Percentiles rank a stretch among this genome's conserved stretches.
Conservation (phyloP, 441 rosid species). For the Adansonia rubrostipa region DNA sequence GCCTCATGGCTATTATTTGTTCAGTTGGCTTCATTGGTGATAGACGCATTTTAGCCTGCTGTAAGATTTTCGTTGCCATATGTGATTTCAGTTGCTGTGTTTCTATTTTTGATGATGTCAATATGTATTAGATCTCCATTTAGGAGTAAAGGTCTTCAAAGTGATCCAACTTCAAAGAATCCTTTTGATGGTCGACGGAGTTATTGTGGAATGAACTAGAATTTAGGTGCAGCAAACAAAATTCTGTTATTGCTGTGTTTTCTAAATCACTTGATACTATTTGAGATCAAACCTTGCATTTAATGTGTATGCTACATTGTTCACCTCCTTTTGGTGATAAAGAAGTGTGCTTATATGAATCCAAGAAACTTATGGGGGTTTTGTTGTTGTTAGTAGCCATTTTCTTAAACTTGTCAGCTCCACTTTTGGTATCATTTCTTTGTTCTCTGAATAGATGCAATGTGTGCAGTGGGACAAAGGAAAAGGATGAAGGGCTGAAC, state of each 20-base stretch:
- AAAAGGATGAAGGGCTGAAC: background rate
- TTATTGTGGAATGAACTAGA: background rate
- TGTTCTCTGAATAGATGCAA: background rate
- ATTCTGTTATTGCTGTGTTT: background rate
- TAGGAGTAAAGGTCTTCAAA: background rate
- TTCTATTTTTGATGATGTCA: background rate
- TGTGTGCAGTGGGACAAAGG: background rate
- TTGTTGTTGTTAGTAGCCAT: constrained; percentile 4
- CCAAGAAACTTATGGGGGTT: background rate
- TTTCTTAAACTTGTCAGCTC: background rate
- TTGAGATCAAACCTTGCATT: background rate
- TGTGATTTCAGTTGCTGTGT: background rate
- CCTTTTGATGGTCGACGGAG: background rate
- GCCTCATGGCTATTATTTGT: background rate
- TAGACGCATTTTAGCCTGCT: background rate
- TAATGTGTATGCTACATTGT: background rate
- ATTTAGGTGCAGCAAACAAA: background rate
- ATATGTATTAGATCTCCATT: background rate
- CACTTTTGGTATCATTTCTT: background rate
- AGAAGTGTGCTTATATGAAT: background rate
- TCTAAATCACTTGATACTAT: background rate
- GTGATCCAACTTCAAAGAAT: background rate
- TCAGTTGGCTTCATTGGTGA: background rate
- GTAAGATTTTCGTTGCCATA: background rate
- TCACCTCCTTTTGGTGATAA: background rate